Evolutionary conservation across 148 eudicot species (phyloP), one percentile per base, ranked within the genome.

Genomic region (Cornus kousa): DNA sequence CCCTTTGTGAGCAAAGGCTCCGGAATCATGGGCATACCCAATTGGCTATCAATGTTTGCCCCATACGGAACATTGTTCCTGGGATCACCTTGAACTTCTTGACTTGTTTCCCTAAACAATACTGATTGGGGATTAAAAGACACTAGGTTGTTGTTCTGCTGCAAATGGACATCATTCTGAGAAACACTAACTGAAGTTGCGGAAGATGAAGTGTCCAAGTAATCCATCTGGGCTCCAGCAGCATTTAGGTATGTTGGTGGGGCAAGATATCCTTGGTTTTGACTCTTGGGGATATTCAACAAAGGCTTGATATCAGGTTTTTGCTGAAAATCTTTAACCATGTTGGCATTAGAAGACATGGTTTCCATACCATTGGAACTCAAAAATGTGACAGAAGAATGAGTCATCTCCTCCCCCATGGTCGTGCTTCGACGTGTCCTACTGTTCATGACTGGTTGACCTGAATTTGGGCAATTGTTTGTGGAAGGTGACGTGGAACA

Each of bases 401-500:
- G 97, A 72, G 70, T 64, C 73, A 85, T 85, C 68, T 85, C 90
- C 75, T 90, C 95, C 74, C 86, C 86, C 46, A 79, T 60, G 3
- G 79, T 70, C 31, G 81, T 81, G 74, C 74, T 75, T 55, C 74
- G 89, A 48, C 87, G 90, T 50, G 46, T 64, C 75, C 90, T 84
- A 74, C 78, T 82, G 74, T 85, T 89, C 78, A 89, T 71, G 31
- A 79, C 59, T 28, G 90, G 83, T 53, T 85, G 92, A 65, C 74
- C 70, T 10, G 68, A 46, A 78, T 72, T 87, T 2, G 88, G 83
- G 73, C 87, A 84, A 79, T 95, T 90, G 79, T 92, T 92, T n/a
- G 91, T 88, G 70, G 97, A 92, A 74, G 95, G 98, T 50, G 98
- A 94, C 33, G 98, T 89, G 14, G 97, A 91, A 81, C 97, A 91